Evolutionary conservation across 768 basidiomycete genomes (phyloP).

Genomic region (Ephemerocybe angulata): DNA sequence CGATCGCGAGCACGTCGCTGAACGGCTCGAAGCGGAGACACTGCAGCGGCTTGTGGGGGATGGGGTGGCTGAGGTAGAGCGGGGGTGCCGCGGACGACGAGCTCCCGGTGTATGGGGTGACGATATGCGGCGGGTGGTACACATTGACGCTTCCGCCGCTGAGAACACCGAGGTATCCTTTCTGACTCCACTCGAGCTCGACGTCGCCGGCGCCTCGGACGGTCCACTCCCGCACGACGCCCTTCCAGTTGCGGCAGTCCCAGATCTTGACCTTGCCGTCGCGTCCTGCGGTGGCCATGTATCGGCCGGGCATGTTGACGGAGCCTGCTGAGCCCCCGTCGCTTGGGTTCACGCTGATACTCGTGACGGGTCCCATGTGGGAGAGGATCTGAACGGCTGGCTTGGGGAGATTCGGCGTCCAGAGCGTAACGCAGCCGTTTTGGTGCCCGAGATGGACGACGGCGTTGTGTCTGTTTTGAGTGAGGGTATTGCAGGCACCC

Average conservation of each 20-base stretch:
- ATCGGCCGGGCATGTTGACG: slow-evolving; percentile 50
- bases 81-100: slow-evolving; percentile 49
- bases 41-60: slow-evolving; percentile 74
- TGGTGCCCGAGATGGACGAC: slow-evolving; percentile 93
- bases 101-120: slow-evolving; percentile 37
- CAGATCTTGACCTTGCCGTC: slow-evolving; percentile 92
- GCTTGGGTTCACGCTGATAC: slow-evolving; percentile 80
- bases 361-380: slow-evolving; percentile 82
- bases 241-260: slow-evolving; percentile 97
- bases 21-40: slow-evolving; percentile 85
- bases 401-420: slow-evolving; percentile 92
- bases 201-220: slow-evolving; percentile 58
- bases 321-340: slow-evolving; percentile 36
- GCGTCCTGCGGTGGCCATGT: slow-evolving; percentile 86
- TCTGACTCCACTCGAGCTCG: slow-evolving; percentile 81
- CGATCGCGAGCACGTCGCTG: slow-evolving; percentile 79
- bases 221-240: slow-evolving; percentile 73
- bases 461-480: slow-evolving; percentile 90
- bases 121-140: slow-evolving; percentile 70
- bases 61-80: slow-evolving; percentile 83
- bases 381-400: slow-evolving; percentile 90
- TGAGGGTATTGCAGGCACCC: slow-evolving; percentile 79
- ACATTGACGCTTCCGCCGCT: slow-evolving; percentile 85
- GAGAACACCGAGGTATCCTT: slow-evolving; percentile 77
- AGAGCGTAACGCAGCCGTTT: slow-evolving; percentile 92